These are phyloP conservation scores for Alternaria triticina DNA, from an alignment of 2,329 filamentous ascomycete genomes.

Conservation along the genomic window DNA sequence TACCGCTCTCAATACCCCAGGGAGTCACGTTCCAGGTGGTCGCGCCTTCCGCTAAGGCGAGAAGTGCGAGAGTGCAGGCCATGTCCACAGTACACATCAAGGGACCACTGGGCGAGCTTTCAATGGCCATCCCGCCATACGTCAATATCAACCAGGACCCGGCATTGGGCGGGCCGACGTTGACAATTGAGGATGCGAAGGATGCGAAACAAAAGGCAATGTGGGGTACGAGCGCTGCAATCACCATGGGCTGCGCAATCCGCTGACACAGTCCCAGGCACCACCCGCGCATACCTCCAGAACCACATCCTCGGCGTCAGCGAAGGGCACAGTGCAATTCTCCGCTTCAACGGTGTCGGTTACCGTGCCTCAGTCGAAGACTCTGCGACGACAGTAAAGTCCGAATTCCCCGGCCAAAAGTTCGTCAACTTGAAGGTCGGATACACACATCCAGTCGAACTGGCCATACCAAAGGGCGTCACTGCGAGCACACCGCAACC, in stretches of 20 bases:
- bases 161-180: constrained; percentile 65
- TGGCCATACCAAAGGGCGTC: constrained; percentile 81
- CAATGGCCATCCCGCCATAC: constrained; percentile 79
- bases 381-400: constrained; percentile 68
- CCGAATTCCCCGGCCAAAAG: constrained; percentile 80
- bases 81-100: constrained; percentile 75
- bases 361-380: constrained; percentile 89
- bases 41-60: constrained; percentile 66
- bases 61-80: constrained; percentile 66
- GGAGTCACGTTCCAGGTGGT: constrained; percentile 73
- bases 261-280: constrained; percentile 63
- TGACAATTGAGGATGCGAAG: constrained; percentile 73
- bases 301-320: constrained; percentile 93
- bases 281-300: constrained; percentile 85
- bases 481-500: constrained; percentile 88
- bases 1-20: constrained; percentile 54
- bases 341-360: constrained; percentile 92
- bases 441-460: constrained; percentile 93
- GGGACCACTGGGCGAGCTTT: constrained; percentile 81
- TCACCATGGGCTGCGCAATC: constrained; percentile 1
- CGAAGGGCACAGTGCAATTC: constrained; percentile 92
- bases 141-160: constrained; percentile 73
- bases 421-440: constrained; percentile 95
- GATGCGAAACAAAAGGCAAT: constrained; percentile 83
- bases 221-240: constrained; percentile 72